phyloP scores from a whole-genome alignment of 2,329 filamentous ascomycete species.

The Pseudogymnoascus sp. region DNA sequence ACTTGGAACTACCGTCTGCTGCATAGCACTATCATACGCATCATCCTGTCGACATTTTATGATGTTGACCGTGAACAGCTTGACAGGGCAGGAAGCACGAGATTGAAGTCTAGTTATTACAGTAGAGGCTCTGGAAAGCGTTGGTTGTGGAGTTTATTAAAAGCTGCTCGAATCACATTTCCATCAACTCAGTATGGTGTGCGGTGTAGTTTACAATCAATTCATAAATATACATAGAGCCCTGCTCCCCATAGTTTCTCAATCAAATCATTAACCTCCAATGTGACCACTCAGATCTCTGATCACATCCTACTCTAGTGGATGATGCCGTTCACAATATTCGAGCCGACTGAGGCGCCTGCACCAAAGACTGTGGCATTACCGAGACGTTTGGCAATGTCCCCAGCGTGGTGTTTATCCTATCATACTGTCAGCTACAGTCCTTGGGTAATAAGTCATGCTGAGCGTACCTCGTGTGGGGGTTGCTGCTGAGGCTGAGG shows the following conservation, averaged over 20 bases:
- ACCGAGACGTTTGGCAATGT: neutral
- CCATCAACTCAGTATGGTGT: no score
- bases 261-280: neutral
- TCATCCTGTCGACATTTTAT: neutral
- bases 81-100: neutral
- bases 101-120: neutral
- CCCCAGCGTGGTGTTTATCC: neutral
- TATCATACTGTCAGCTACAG: neutral
- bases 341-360: neutral
- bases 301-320: constrained; percentile 31
- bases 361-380: neutral
- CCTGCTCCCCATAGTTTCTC: neutral
- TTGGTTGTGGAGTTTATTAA: neutral
- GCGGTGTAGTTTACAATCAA: neutral
- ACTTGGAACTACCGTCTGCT: neutral
- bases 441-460: neutral
- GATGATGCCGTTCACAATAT: neutral
- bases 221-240: neutral
- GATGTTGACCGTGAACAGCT: no score
- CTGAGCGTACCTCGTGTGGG: neutral
- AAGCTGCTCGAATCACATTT: neutral
- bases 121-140: neutral
- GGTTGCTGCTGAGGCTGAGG: neutral
- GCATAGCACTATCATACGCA: neutral
- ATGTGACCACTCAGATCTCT: constrained; percentile 27